Evolutionary conservation across 164 flowering plant genomes (phyloP).

Genomic region (Berberis thunbergii): DNA sequence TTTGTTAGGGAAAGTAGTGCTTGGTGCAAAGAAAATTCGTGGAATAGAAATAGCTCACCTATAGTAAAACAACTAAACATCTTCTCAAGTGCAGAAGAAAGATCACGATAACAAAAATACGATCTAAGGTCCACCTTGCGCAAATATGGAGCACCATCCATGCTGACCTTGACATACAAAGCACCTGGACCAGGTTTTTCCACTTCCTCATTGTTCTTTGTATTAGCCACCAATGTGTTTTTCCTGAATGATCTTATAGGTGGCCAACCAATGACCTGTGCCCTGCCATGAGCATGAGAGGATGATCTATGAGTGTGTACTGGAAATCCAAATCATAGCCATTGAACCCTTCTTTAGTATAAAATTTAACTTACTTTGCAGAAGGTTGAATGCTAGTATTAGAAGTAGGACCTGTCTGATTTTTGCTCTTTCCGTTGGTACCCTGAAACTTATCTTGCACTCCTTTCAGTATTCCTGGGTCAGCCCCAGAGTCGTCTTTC

Average conservation of each 20-base stretch:
- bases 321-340: slow-evolving; percentile 3
- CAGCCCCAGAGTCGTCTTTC: slow-evolving; percentile 40
- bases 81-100: slow-evolving; percentile 83
- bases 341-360: neutral
- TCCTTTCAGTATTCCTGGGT: slow-evolving; percentile 24
- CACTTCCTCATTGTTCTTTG: slow-evolving; percentile 80
- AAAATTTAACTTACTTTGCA: slow-evolving; percentile 55
- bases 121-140: slow-evolving; percentile 87
- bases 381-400: slow-evolving; percentile 53
- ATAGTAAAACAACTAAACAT: slow-evolving; percentile 93
- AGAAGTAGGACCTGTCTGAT: slow-evolving; percentile 27
- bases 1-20: no score
- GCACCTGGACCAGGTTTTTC: slow-evolving; percentile 72
- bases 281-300: slow-evolving; percentile 37
- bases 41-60: slow-evolving; percentile 33
- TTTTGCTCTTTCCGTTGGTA: slow-evolving; percentile 21
- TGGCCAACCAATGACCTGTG: slow-evolving; percentile 98
- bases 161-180: slow-evolving; percentile 89
- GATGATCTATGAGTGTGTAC: slow-evolving; percentile 8
- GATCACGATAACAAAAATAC: slow-evolving; percentile 54
- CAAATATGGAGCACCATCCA: slow-evolving; percentile 98
- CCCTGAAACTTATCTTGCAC: slow-evolving; percentile 31
- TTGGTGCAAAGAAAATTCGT: no score
- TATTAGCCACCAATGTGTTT: slow-evolving; percentile 60
- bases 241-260: slow-evolving; percentile 85